Percentiles rank a stretch among this genome's conserved stretches.
These are phyloP conservation scores for Globisporangium carolinianum DNA, from an alignment of 352 stramenopile genomes.

Conservation along the genomic window DNA sequence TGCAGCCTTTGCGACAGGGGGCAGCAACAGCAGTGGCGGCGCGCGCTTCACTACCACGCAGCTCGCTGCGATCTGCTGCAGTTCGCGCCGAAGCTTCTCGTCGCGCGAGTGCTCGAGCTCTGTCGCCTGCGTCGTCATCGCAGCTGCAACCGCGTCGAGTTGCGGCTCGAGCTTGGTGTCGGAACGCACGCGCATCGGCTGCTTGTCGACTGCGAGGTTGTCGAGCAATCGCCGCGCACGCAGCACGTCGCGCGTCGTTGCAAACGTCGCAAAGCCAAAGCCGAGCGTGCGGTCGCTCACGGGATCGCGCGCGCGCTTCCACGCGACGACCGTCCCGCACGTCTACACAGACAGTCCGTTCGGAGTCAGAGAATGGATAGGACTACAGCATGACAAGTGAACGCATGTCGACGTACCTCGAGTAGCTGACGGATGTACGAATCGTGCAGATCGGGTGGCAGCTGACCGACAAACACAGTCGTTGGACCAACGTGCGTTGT, in stretches of 20 bases:
- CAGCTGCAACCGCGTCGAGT: constrained; percentile 19
- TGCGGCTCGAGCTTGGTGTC: constrained; percentile 29
- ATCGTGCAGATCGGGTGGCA: constrained; percentile 46
- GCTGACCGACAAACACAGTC: constrained; percentile 45
- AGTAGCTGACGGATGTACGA: constrained; percentile 48
- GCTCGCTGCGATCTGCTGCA: background rate
- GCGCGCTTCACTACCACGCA: background rate
- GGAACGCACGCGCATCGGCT: constrained; percentile 28
- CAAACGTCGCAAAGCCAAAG: constrained; percentile 45
- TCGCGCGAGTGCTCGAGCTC: too few relatives aligned
- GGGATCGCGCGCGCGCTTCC: constrained; percentile 39
- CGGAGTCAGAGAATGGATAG: background rate
- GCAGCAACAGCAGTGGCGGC: too few relatives aligned
- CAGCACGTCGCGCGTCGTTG: constrained; percentile 22
- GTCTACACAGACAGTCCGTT: constrained; percentile 10
- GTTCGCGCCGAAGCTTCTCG: background rate
- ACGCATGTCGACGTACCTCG: constrained; percentile 13
- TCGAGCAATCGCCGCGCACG: constrained; percentile 40
- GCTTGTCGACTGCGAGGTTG: constrained; percentile 30
- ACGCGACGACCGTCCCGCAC: constrained; percentile 34
- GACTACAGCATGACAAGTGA: background rate
- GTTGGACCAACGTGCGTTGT: constrained; percentile 18
- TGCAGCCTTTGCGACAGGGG: too few relatives aligned
- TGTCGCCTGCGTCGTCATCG: background rate
- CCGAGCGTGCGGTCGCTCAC: constrained; percentile 32